phyloP scores from a whole-genome alignment of 2,329 filamentous ascomycete species.

The Aspergillus sp. region DNA sequence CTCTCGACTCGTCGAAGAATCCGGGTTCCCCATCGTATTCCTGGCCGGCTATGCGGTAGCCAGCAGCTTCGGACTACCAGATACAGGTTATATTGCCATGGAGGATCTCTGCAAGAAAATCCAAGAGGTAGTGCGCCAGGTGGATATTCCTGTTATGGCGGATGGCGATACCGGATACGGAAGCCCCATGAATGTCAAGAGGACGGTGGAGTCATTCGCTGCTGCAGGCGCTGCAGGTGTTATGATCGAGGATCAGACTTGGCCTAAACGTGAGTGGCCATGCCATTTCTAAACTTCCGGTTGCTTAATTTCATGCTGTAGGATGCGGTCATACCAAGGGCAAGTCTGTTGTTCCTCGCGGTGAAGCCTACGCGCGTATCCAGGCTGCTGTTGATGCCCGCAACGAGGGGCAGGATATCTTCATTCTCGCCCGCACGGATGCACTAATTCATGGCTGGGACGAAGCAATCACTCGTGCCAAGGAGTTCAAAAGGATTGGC shows the following conservation, averaged over 20 bases:
- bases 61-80: conserved; percentile 43
- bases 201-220: conserved; percentile 49
- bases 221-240: conserved; percentile 39
- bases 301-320: conserved; percentile 12
- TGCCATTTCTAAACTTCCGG: neutral
- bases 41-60: conserved; percentile 46
- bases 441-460: conserved; percentile 41
- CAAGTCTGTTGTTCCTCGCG: conserved; percentile 47
- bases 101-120: conserved; percentile 49
- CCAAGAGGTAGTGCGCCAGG: conserved; percentile 41
- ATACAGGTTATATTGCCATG: conserved; percentile 53
- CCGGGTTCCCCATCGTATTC: conserved; percentile 49
- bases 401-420: conserved; percentile 48
- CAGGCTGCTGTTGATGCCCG: conserved; percentile 49
- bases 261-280: conserved; percentile 45
- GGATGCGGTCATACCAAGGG: conserved; percentile 50
- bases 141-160: conserved; percentile 44
- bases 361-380: conserved; percentile 48
- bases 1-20: conserved; percentile 47
- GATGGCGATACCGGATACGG: conserved; percentile 53
- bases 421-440: conserved; percentile 49
- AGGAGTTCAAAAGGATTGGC: conserved; percentile 44
- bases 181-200: conserved; percentile 48
- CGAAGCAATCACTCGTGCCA: conserved; percentile 45
- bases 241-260: conserved; percentile 52